Base-by-base conservation (phyloP, 441 rosid species). In the Gossypium gossypioides region DNA sequence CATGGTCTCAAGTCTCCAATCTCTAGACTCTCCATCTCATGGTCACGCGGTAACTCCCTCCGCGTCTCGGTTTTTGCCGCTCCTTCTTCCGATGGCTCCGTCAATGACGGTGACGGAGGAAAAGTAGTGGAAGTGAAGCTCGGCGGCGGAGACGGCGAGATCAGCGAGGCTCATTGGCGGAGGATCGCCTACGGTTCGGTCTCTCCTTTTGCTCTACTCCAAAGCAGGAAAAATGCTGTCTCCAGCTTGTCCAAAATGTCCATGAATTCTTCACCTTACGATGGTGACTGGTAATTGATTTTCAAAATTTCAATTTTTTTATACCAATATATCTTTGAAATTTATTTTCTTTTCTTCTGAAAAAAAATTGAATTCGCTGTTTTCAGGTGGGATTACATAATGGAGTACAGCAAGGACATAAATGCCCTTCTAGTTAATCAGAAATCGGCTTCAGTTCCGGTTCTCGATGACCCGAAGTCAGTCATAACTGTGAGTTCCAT, bases 331-430 rank as follows among this genome's bases (percentile, higher is more conserved):
- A 15, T 52, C 58, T 37, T 2, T 4, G 42, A 50, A 16, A 63
- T 72, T 52, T 42, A n/a, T 69, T 5, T 22, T 9, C 19, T 40
- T 73, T 74, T 69, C 9, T 57, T 71, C n/a, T 42, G 52, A 4
- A 5, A 42, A 4, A 55, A 8, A 1, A 0, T 2, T 60, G 68
- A 44, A 12, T 21, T 27, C 16, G 44, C 18, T 74, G 10, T 70
- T 16, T 34, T 73, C 21, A 94, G 97, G 97, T 89, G 91, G 97
- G 97, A 92, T 73, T 86, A 84, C 65, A 92, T 91, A 0, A 80
- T 91, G 89, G 99, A 95, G 75, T 92, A 88, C 74, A 91, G 97
- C 81, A 91, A 81, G 80, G 97, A 91, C 72, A 86, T 92, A 32
- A 81, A 75, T 65, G 73, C 82, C 32, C 92, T 95, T 34, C 95